A percentile compares a stretch with the other conserved stretches of the same genome.
Conservation (phyloP, 805 yeast genomes). For the Candida khao-thaluensis region DNA sequence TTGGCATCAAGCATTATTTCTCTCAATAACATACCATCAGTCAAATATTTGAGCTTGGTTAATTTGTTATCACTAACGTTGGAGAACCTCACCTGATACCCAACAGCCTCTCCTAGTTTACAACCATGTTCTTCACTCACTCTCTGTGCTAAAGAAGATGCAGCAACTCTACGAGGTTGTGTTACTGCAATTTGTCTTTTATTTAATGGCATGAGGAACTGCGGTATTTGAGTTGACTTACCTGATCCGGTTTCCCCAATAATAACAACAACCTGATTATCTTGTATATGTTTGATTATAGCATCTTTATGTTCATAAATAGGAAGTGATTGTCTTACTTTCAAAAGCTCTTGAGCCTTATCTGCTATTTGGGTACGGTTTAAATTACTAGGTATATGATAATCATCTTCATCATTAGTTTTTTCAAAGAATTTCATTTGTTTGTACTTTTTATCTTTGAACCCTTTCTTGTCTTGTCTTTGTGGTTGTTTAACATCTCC, state of each 20-base stretch:
- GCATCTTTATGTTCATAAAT: slow-evolving; percentile 70
- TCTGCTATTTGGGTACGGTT: slow-evolving; percentile 27
- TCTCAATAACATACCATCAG: slow-evolving; percentile 96
- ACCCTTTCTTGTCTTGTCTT: background rate
- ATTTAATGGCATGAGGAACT: slow-evolving; percentile 62
- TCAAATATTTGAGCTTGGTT: slow-evolving; percentile 79
- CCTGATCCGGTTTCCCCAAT: slow-evolving; percentile 99
- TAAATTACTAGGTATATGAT: slow-evolving; percentile 9
- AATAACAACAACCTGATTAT: slow-evolving; percentile 69
- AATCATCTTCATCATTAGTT: slow-evolving; percentile 25
- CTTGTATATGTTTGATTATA: slow-evolving; percentile 52
- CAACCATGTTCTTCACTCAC: slow-evolving; percentile 88
- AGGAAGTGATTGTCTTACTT: slow-evolving; percentile 62
- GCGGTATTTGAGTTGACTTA: slow-evolving; percentile 96
- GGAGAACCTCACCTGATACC: slow-evolving; percentile 91
- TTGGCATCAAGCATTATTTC: slow-evolving; percentile 77
- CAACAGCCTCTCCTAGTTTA: slow-evolving; percentile 74
- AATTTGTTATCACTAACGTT: slow-evolving; percentile 50
- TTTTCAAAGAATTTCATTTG: slow-evolving; percentile 22
- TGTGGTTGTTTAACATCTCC: slow-evolving; percentile 1
- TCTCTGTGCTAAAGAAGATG: slow-evolving; percentile 88
- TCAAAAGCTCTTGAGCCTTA: slow-evolving; percentile 33
- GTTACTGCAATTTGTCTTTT: slow-evolving; percentile 78
- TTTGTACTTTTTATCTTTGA: background rate
- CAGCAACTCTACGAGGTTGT: slow-evolving; percentile 97